Evolutionary conservation across 371 early-diverging fungal genomes (phyloP), one percentile per base, ranked within the genome.

Genomic region (Phascolomyces articulosus): DNA sequence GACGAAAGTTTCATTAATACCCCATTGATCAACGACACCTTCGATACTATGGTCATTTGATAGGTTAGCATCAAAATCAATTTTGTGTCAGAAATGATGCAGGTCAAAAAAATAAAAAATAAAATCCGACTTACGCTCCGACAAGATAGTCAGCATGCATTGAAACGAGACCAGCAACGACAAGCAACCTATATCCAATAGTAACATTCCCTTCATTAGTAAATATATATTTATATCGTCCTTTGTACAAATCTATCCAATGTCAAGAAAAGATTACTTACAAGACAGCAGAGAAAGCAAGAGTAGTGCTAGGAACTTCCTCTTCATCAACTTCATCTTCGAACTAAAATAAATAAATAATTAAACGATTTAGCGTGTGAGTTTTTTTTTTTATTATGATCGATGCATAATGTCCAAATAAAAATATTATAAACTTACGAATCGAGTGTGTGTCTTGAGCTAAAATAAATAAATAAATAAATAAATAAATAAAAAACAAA

Each of bases 101-200:
- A n/a, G n/a, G n/a, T n/a, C n/a, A n/a, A n/a, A n/a, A 13, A n/a
- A 38, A 27, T 15, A 20, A 49, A 31, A 18, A 24, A 38, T 31
- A 7, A 20, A 51, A 18, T 27, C 15, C 20, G 18, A 71, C 70
- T 77, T 72, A 81, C 82, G 80, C 79, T 57, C 82, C 88, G 38
- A 95, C 96, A 27, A 96, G 84, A 68, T 79, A 90, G 62, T 95
- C 95, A 38, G 96, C 94, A 60, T 87, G 91, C 51, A 93, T 62
- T 10, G 91, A 87, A 23, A 94, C 88, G 15, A 93, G 49, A 16
- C 83, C 77, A 16, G 90, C 87, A 59, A 85, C 72, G 4, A 66
- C 69, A 49, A 83, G 66, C 62, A 91, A 63, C 16, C 83, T 83
- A 68, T 47, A 7, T 4, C n/a, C 47, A n/a, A n/a, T n/a, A n/a